Base-by-base conservation (phyloP, 2,329 filamentous ascomycete species). In the Ophiostoma sp. region DNA sequence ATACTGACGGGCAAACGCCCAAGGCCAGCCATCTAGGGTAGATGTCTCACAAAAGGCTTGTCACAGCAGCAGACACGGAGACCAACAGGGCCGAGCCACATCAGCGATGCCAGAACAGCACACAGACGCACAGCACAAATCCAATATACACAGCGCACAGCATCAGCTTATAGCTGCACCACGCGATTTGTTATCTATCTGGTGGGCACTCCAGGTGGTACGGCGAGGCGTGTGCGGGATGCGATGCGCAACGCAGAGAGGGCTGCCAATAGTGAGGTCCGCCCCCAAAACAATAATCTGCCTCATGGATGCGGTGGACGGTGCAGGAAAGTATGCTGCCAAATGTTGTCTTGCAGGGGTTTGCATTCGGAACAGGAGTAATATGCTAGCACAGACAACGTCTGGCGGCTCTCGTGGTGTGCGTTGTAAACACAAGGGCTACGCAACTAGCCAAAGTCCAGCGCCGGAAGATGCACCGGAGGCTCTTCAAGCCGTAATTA, bases 21-120 rank as follows among this genome's bases (percentile, higher is more conserved):
- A 38, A 12, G 38, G 27, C 2, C 9, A 14, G 27, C 27, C 55
- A 3, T 16, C 6, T 11, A 60, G 27, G 55, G 27, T 27, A 27
- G 27, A 38, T 60, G 55, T 60, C 55, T 60, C 55, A 60, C 55
- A 60, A 60, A 36, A 14, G 18, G n/a, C 55, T 8, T 55, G 27
- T 38, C 14, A 60, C 55, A 60, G 55, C 6, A n/a, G n/a, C n/a
- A 60, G 18, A 60, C 14, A 38, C 55, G 27, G 55, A 60, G 55
- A 60, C 55, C 55, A 60, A 60, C 55, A 44, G 38, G 60, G 38
- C 40, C 60, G 12, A 38, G 55, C 55, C 55, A 60, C 55, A 60
- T 60, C 55, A 60, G 6, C 38, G 14, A 18, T 44, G 27, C 27
- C n/a, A 14, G 18, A 60, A 60, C 55, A 60, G 38, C 55, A 60